Evolutionary conservation across 371 early-diverging fungal species (phyloP).

Genomic region (Rhizopus arrhizus): DNA sequence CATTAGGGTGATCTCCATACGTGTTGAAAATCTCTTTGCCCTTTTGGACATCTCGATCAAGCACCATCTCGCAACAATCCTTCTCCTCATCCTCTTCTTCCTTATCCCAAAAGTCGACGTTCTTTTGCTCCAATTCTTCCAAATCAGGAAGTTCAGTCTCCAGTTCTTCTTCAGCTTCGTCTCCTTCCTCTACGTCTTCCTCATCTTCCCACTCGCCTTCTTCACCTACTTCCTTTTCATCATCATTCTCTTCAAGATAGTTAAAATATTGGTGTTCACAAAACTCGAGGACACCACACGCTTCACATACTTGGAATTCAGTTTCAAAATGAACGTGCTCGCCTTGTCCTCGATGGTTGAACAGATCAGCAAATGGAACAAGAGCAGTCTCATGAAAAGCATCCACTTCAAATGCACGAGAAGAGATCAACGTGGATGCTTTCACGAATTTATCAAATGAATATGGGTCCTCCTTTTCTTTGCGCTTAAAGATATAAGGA

Average conservation of each 20-base stretch:
- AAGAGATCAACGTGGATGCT: conserved; percentile 71
- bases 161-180: conserved; percentile 41
- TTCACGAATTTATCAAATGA: conserved; percentile 60
- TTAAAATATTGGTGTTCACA: conserved; percentile 63
- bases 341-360: conserved; percentile 50
- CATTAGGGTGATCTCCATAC: conserved; percentile 80
- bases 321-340: conserved; percentile 82
- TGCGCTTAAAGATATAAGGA: conserved; percentile 54
- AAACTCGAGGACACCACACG: conserved; percentile 68
- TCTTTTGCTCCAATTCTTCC: conserved; percentile 44
- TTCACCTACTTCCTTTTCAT: conserved; percentile 20
- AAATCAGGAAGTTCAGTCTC: conserved; percentile 47
- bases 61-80: conserved; percentile 72
- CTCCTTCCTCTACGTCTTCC: conserved; percentile 41
- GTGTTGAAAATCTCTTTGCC: conserved; percentile 83
- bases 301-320: conserved; percentile 72
- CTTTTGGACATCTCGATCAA: conserved; percentile 62
- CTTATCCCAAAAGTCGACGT: conserved; percentile 50
- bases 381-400: conserved; percentile 77
- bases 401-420: conserved; percentile 85
- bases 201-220: conserved; percentile 30
- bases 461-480: conserved; percentile 43
- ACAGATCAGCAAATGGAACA: conserved; percentile 86
- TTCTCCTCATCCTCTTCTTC: conserved; percentile 49
- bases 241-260: conserved; percentile 31